These are phyloP conservation scores for Chaetomiaceae sp. DNA, from an alignment of 2,329 filamentous ascomycete species.

Conservation along the genomic window DNA sequence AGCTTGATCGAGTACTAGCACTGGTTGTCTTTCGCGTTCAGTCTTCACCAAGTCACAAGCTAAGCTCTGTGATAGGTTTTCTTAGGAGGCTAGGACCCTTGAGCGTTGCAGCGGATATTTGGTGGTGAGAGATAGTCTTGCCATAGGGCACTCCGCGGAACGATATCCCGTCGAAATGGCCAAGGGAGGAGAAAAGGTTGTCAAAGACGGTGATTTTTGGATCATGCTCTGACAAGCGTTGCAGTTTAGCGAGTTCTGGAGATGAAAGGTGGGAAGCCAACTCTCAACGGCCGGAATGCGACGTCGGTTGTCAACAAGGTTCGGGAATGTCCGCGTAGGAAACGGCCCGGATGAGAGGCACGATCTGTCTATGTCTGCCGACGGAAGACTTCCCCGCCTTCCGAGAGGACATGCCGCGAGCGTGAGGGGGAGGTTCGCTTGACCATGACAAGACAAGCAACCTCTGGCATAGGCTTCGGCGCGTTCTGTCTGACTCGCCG, in stretches of 20 bases:
- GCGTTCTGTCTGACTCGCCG: not conserved
- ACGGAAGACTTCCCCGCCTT: not conserved
- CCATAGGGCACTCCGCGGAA: no score
- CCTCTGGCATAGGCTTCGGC: not conserved
- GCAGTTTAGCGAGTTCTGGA: no score
- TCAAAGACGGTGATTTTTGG: no score
- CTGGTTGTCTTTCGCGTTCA: no score
- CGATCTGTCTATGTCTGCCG: not conserved
- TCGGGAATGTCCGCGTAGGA: slow-evolving; percentile 16
- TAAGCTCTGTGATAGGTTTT: no score
- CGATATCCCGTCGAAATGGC: no score
- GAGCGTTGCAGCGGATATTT: no score
- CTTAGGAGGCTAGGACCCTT: no score
- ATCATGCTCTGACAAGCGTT: not conserved
- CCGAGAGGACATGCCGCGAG: not conserved
- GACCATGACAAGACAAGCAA: not conserved
- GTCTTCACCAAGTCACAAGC: no score
- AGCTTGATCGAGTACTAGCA: no score
- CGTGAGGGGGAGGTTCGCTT: not conserved
- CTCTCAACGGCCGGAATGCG: slow-evolving; percentile 5
- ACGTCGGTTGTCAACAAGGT: slow-evolving; percentile 11
- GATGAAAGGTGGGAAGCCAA: not conserved
- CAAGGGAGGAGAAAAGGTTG: not conserved
- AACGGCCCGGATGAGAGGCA: slow-evolving; percentile 11
- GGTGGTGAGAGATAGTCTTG: no score